phyloP scores from a whole-genome alignment of 768 basidiomycete genomes.

The Boletus rex-veris region DNA sequence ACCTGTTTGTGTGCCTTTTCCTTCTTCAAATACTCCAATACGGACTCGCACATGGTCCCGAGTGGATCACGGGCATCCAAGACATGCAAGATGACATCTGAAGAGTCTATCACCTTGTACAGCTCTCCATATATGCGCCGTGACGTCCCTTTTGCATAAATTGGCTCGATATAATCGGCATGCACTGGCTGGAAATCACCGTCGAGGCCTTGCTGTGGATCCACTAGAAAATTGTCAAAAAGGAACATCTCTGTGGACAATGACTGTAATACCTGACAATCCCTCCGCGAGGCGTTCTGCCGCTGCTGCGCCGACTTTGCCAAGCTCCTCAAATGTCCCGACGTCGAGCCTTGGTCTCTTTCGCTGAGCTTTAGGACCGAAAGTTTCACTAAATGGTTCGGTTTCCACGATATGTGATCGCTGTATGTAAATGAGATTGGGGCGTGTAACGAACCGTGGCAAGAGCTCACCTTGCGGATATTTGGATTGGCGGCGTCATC shows the following conservation, averaged over 20 bases:
- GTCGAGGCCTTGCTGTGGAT: constrained; percentile 5
- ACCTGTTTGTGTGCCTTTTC: constrained; percentile 98
- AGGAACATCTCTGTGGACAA: neutral
- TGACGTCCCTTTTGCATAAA: constrained; percentile 94
- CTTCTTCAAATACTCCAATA: constrained; percentile 89
- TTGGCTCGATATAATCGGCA: constrained; percentile 82
- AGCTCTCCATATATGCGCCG: constrained; percentile 95
- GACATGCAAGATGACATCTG: constrained; percentile 93
- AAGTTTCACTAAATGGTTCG: constrained; percentile 91
- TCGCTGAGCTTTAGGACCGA: constrained; percentile 93
- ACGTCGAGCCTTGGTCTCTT: constrained; percentile 84
- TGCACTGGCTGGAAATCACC: constrained; percentile 56
- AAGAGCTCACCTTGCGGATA: constrained; percentile 58
- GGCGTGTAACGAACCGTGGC: neutral
- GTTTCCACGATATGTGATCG: constrained; percentile 93
- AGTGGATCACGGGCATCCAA: constrained; percentile 94
- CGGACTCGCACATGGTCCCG: constrained; percentile 92
- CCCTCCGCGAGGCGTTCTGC: constrained; percentile 44
- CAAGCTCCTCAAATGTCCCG: constrained; percentile 90
- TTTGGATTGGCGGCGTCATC: constrained; percentile 86
- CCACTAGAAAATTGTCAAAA: constrained; percentile 9
- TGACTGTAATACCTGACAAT: constrained; percentile 40
- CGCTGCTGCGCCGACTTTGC: constrained; percentile 57
- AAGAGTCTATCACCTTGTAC: constrained; percentile 99
- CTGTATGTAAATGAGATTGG: constrained; percentile 36